Evolutionary conservation across 352 stramenopile genomes (phyloP), one percentile per base, ranked within the genome.

Genomic region (Phytophthora pisi): DNA sequence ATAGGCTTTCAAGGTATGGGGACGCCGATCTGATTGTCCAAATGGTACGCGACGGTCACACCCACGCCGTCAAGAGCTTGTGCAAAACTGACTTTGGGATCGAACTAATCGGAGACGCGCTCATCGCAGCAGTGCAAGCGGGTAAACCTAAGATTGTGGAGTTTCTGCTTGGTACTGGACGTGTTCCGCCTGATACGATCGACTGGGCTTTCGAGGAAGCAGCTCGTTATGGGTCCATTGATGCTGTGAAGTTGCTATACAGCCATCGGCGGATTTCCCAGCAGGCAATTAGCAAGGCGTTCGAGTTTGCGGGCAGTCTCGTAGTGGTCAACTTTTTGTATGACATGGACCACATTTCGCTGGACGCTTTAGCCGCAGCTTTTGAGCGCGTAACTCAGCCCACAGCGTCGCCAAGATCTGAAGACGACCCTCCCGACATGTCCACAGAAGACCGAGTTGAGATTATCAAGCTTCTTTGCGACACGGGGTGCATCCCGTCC

Each of bases 21-120:
- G 28, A 16, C 18, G 30, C 0, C 51, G 16, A 57, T 34, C 31
- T 57, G 9, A 10, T 57, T 31, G 16, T 49, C 5, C 28, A 57
- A n/a, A 46, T 57, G 34, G 51, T 36, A 31, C 51, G 51, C 13
- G 31, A 57, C 6, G 51, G 51, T 31, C 31, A n/a, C 51, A 47
- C 20, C 9, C n/a, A 30, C n/a, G 51, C 51, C 6, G 51, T 49
- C 16, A 57, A 46, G 51, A 46, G 34, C n/a, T 26, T 57, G 13
- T 47, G 13, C 16, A 23, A 57, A 11, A 57, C 28, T 20, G 30
- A 36, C 11, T 36, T 46, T 18, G 51, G 51, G 5, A 20, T 36
- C 11, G 51, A 57, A 23, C 28, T 7, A 15, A 57, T 57, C 3
- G 51, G 30, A 8, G 51, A 57, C n/a, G 51, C 31, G 20, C 16